Conservation (phyloP, 176 grass and related monocot genomes). For the Oryza nivara region DNA sequence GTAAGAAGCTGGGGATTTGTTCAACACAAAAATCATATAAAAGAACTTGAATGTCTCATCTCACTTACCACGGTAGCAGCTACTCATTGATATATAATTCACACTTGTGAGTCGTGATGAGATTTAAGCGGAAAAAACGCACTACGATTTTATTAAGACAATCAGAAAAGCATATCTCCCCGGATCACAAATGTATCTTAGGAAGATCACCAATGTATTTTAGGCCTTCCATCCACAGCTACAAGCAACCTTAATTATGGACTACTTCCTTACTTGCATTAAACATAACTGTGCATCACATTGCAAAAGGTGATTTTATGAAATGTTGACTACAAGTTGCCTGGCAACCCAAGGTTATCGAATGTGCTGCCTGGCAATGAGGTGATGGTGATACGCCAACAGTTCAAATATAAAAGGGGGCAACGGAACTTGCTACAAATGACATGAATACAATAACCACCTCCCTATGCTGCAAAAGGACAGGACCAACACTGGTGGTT, state of each 20-base stretch:
- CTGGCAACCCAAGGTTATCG: background rate
- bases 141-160: background rate
- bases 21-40: background rate
- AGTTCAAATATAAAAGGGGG: slow-evolving; percentile 38
- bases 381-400: slow-evolving; percentile 1
- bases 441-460: slow-evolving; percentile 40
- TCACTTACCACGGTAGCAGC: background rate
- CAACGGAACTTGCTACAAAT: slow-evolving; percentile 14
- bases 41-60: background rate
- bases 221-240: background rate
- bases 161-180: background rate
- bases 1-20: background rate
- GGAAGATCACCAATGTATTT: background rate
- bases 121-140: background rate
- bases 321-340: slow-evolving; percentile 26
- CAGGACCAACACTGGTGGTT: slow-evolving; percentile 23
- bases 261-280: background rate
- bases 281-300: slow-evolving; percentile 1
- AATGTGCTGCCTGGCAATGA: background rate
- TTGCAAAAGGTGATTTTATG: slow-evolving; percentile 7
- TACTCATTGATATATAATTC: background rate
- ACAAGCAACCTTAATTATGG: background rate
- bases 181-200: background rate
- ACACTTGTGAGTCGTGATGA: background rate
- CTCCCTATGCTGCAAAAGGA: slow-evolving; percentile 28